Percentiles rank a stretch among this genome's conserved stretches.
Evolutionary conservation across 1,284 basidiomycete species (phyloP).

Genomic region (Ganoderma leucocontextum): DNA sequence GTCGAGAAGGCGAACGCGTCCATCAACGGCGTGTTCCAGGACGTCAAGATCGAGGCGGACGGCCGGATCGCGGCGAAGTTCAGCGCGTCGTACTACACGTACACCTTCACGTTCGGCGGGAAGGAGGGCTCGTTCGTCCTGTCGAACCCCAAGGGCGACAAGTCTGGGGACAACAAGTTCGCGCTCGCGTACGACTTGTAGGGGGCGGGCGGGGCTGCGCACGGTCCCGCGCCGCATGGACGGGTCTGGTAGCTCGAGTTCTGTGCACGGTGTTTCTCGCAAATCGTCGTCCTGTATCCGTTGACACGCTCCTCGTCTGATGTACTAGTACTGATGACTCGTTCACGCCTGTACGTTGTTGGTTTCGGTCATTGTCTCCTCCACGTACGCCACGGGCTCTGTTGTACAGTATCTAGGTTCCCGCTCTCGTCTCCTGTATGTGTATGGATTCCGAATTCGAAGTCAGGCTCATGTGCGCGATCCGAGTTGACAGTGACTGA

Average conservation of each 20-base stretch:
- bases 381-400: background rate
- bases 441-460: too few relatives aligned
- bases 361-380: background rate
- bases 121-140: background rate
- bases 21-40: constrained; percentile 2
- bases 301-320: background rate
- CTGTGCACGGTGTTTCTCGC: background rate
- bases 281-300: too few relatives aligned
- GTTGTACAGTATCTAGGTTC: background rate
- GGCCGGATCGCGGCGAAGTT: background rate
- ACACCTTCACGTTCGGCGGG: background rate
- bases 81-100: background rate
- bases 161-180: background rate
- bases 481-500: too few relatives aligned
- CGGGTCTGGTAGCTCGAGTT: background rate
- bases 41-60: background rate
- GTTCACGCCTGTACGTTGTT: background rate
- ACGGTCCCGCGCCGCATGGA: too few relatives aligned
- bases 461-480: too few relatives aligned
- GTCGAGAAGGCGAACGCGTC: background rate
- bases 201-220: background rate
- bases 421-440: too few relatives aligned
- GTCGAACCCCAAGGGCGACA: background rate
- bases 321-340: background rate
- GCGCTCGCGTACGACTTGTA: background rate